Percentiles rank a stretch among this genome's conserved stretches.
phyloP scores from a whole-genome alignment of 345 rosid genomes.

The Balakata baccata region DNA sequence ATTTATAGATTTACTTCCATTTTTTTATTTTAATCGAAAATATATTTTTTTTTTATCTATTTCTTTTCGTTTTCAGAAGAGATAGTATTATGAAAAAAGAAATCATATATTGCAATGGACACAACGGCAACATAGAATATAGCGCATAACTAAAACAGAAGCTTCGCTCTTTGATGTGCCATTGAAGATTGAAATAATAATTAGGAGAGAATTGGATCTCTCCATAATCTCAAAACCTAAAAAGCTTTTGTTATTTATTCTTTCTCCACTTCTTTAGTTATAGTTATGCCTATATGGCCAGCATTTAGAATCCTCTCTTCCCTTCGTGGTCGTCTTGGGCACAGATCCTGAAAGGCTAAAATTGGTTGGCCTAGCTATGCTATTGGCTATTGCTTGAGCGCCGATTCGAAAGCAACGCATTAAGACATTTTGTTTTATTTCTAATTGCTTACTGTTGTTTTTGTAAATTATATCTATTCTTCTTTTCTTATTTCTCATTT shows the following conservation, averaged over 20 bases:
- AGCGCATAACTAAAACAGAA: conserved; percentile 47
- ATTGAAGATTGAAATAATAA: conserved; percentile 23
- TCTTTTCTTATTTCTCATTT: too few relatives aligned
- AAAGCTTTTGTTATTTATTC: neutral
- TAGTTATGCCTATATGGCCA: neutral
- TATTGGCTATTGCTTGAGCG: too few relatives aligned
- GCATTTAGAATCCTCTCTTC: neutral
- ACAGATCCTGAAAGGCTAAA: neutral
- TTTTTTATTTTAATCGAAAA: too few relatives aligned
- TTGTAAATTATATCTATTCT: too few relatives aligned
- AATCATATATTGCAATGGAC: conserved; percentile 57
- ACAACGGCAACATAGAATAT: conserved; percentile 41
- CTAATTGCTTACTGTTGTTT: too few relatives aligned
- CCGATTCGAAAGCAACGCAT: neutral
- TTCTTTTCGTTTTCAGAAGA: too few relatives aligned
- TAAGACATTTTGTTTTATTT: too few relatives aligned
- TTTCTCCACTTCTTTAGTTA: neutral
- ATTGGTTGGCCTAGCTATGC: too few relatives aligned
- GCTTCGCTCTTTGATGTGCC: conserved; percentile 50
- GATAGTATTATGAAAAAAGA: too few relatives aligned
- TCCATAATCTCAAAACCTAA: conserved; percentile 14
- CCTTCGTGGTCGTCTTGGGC: neutral
- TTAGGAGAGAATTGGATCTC: conserved; percentile 49
- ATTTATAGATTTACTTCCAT: too few relatives aligned
- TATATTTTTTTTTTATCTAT: too few relatives aligned